A percentile compares a stretch with the other conserved stretches of the same genome.
These are phyloP conservation scores for Microglena sp. DNA, from an alignment of 139 green algal species.

Conservation along the genomic window DNA sequence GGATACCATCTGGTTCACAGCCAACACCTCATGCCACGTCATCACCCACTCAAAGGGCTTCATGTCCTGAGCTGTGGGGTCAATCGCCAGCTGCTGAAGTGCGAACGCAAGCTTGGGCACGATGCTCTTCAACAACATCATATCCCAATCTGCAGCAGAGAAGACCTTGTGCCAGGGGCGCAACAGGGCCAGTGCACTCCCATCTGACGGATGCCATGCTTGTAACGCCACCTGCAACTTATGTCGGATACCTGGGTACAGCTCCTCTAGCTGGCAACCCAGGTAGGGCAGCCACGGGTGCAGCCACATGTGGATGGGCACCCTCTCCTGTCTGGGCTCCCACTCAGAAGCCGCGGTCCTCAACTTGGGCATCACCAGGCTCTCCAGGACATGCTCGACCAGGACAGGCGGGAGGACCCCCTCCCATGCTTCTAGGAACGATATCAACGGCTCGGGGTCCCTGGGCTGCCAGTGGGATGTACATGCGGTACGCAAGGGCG, in stretches of 20 bases:
- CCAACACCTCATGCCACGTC: constrained; percentile 62
- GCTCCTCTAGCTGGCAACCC: constrained; percentile 26
- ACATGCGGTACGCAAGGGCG: constrained; percentile 54
- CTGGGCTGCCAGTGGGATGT: constrained; percentile 71
- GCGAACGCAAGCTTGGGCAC: constrained; percentile 77
- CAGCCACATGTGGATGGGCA: constrained; percentile 89
- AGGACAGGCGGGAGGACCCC: constrained; percentile 35
- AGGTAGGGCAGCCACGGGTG: constrained; percentile 92
- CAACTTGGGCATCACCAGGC: constrained; percentile 77
- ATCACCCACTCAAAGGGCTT: constrained; percentile 73
- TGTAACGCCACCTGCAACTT: constrained; percentile 61
- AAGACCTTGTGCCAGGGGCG: constrained; percentile 79
- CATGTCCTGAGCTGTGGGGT: constrained; percentile 71
- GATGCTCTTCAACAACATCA: constrained; percentile 62
- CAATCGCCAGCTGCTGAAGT: constrained; percentile 53
- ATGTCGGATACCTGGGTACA: constrained; percentile 80
- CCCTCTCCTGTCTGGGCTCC: constrained; percentile 74
- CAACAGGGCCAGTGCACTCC: constrained; percentile 67
- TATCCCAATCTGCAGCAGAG: constrained; percentile 60
- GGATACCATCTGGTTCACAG: constrained; percentile 39
- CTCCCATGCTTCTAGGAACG: constrained; percentile 76
- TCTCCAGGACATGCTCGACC: constrained; percentile 54
- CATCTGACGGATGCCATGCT: constrained; percentile 80
- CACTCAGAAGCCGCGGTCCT: constrained; percentile 64
- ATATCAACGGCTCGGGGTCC: constrained; percentile 70